These are phyloP conservation scores for Exidia glandulosa DNA, from an alignment of 768 basidiomycete species.

Conservation along the genomic window DNA sequence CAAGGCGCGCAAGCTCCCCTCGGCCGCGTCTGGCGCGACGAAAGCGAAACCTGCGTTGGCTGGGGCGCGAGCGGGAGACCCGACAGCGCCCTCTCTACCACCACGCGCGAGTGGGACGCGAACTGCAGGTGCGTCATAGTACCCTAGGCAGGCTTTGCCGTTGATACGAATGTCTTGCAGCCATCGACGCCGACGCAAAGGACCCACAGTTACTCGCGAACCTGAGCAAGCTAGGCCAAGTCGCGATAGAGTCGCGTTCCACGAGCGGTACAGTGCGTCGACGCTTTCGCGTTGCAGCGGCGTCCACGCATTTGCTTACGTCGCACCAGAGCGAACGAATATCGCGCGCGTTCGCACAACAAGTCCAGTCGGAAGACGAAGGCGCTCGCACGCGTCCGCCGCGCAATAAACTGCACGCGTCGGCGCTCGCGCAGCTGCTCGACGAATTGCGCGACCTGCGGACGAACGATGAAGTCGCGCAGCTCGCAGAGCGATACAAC, in stretches of 20 bases:
- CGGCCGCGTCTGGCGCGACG: not conserved
- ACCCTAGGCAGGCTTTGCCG: not conserved
- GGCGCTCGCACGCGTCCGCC: not conserved
- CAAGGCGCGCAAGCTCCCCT: not conserved
- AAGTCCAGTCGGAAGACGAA: not conserved
- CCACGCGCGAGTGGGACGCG: not conserved
- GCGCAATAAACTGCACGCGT: not conserved
- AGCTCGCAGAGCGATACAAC: not conserved
- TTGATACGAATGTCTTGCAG: not conserved
- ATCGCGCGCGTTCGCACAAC: not conserved
- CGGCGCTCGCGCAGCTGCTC: not conserved
- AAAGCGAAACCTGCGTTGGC: not conserved
- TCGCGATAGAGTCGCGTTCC: not conserved
- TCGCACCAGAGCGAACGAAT: not conserved
- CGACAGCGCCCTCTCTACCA: not conserved
- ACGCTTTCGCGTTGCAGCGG: not conserved
- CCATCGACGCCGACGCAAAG: not conserved
- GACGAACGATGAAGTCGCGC: not conserved
- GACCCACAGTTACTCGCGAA: not conserved
- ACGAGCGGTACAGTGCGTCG: not conserved
- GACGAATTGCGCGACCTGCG: not conserved
- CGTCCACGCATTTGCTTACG: not conserved
- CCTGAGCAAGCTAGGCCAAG: not conserved
- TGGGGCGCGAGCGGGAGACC: not conserved
- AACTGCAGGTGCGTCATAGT: not conserved